Percentiles rank a stretch among this genome's conserved stretches.
Conservation (phyloP, 768 basidiomycete genomes). For the Sarcodon aspratus region DNA sequence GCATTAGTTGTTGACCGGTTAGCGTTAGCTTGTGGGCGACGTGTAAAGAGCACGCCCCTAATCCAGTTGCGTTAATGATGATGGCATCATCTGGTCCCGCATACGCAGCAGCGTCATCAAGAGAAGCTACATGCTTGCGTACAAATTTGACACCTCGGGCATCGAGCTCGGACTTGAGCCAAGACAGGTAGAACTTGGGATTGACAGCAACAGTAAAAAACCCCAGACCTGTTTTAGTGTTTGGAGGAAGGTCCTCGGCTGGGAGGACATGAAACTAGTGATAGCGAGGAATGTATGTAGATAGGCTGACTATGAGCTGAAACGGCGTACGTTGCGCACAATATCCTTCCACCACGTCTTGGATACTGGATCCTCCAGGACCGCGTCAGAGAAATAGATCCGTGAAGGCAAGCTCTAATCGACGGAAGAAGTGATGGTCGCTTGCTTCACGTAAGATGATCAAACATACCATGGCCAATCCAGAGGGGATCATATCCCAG, state of each 20-base stretch:
- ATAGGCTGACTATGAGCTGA: background rate
- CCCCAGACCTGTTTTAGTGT: conserved; percentile 23
- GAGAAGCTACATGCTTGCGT: conserved; percentile 25
- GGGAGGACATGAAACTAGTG: conserved; percentile 23
- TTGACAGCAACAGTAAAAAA: conserved; percentile 39
- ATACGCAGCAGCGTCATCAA: conserved; percentile 34
- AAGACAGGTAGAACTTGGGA: conserved; percentile 37
- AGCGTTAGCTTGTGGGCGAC: background rate
- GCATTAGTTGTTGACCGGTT: background rate
- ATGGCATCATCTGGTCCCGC: conserved; percentile 21
- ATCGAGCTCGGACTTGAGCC: conserved; percentile 30
- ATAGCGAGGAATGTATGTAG: background rate
- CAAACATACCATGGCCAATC: conserved; percentile 25
- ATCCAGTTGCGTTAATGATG: conserved; percentile 46
- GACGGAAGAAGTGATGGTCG: background rate
- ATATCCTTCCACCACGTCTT: conserved; percentile 27
- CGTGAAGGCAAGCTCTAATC: conserved; percentile 25
- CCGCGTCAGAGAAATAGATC: conserved; percentile 16
- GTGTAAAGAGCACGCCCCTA: conserved; percentile 27
- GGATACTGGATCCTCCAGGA: conserved; percentile 5
- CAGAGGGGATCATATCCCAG: conserved; percentile 34
- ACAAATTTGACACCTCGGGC: conserved; percentile 32
- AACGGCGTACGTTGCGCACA: conserved; percentile 23
- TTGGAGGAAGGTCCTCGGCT: conserved; percentile 22
- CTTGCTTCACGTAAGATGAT: background rate